phyloP scores from a whole-genome alignment of 2,329 filamentous ascomycete species.

The Ophiobolus disseminans region DNA sequence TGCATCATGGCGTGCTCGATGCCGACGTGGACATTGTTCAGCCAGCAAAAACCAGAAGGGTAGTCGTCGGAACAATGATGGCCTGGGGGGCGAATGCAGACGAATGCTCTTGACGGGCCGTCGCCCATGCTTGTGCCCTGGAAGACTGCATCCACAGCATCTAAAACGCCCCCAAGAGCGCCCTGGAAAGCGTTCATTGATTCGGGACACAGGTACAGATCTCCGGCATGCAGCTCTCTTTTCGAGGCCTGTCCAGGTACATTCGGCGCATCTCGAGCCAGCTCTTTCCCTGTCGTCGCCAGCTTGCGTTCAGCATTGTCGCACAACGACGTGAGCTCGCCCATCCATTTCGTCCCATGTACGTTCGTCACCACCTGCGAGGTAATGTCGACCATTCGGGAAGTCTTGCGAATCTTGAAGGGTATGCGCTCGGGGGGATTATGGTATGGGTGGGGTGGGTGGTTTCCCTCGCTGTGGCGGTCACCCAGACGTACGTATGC shows the following conservation, averaged over 20 bases:
- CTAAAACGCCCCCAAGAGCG: conserved; percentile 88
- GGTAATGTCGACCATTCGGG: conserved; percentile 71
- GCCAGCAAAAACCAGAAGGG: conserved; percentile 96
- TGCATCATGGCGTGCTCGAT: conserved; percentile 87
- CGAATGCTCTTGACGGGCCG: conserved; percentile 79
- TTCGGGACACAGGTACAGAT: conserved; percentile 87
- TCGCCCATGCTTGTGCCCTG: conserved; percentile 53
- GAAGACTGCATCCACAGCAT: conserved; percentile 89
- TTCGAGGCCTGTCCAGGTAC: conserved; percentile 60
- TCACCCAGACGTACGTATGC: conserved; percentile 92
- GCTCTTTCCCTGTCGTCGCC: conserved; percentile 77
- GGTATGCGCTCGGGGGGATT: conserved; percentile 69
- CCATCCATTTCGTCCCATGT: conserved; percentile 92
- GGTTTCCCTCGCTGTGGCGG: conserved; percentile 73
- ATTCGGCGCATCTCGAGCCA: conserved; percentile 61
- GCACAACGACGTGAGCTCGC: conserved; percentile 86
- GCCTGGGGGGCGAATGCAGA: conserved; percentile 89
- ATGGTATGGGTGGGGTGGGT: conserved; percentile 70
- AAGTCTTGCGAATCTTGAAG: conserved; percentile 85
- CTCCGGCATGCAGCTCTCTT: conserved; percentile 79
- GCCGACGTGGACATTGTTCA: conserved; percentile 97
- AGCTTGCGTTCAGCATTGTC: conserved; percentile 78
- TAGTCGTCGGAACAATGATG: conserved; percentile 91
- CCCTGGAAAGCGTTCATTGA: conserved; percentile 89
- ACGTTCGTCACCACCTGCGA: conserved; percentile 86